Conservation (phyloP, 768 basidiomycete species). For the Lactifluus subvellereus region DNA sequence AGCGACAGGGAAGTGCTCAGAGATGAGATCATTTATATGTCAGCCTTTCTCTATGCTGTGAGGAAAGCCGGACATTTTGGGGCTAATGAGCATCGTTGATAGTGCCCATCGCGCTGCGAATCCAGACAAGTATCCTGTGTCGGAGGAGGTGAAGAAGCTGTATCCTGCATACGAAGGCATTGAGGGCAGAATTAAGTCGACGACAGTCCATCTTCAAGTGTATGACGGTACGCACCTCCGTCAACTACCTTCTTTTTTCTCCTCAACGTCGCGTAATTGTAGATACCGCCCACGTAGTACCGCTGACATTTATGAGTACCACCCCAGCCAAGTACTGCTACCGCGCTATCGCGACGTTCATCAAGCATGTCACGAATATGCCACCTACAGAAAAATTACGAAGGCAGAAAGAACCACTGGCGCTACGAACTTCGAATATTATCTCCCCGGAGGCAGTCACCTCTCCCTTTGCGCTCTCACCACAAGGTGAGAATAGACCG, state of each 20-base stretch:
- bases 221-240: slow-evolving; percentile 60
- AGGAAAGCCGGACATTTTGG: neutral
- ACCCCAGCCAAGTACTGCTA: slow-evolving; percentile 77
- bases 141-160: slow-evolving; percentile 40
- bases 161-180: slow-evolving; percentile 56
- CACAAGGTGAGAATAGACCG: neutral
- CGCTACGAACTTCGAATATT: neutral
- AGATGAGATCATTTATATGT: slow-evolving; percentile 88
- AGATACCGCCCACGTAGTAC: slow-evolving; percentile 71
- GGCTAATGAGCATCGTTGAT: neutral
- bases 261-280: neutral
- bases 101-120: slow-evolving; percentile 90
- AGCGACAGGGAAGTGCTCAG: slow-evolving; percentile 88
- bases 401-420: neutral
- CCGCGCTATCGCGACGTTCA: slow-evolving; percentile 71
- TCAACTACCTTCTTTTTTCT: slow-evolving; percentile 8
- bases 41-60: too few species aligned
- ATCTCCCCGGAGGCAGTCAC: neutral
- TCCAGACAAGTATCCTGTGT: slow-evolving; percentile 60
- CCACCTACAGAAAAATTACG: slow-evolving; percentile 14
- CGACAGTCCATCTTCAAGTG: slow-evolving; percentile 86
- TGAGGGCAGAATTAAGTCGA: slow-evolving; percentile 49
- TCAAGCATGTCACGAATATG: slow-evolving; percentile 59
- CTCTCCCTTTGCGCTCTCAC: neutral
- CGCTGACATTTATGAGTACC: slow-evolving; percentile 65